A percentile compares a stretch with the other conserved stretches of the same genome.
These are phyloP conservation scores for Cryphonectria nitschkei DNA, from an alignment of 2,329 filamentous ascomycete genomes.

Conservation along the genomic window DNA sequence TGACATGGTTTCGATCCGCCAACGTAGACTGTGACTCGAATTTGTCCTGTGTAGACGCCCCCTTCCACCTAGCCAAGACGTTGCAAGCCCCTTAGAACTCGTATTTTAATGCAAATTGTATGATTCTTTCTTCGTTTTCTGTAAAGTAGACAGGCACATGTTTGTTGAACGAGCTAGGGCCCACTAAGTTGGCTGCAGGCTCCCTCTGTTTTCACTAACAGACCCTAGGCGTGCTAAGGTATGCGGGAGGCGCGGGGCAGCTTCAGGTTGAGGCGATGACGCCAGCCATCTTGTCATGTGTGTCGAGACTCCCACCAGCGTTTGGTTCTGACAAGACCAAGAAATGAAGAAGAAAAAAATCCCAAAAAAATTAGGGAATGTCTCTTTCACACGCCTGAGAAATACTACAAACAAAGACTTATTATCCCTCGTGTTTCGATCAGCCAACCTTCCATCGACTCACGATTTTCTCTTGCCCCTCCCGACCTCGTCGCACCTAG, in stretches of 20 bases:
- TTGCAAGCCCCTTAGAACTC: not conserved
- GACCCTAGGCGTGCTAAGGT: not conserved
- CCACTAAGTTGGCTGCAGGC: not conserved
- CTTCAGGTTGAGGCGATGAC: not conserved
- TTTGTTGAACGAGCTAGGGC: not conserved
- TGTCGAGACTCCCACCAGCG: not conserved
- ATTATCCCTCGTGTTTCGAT: no score
- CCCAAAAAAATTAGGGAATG: not conserved
- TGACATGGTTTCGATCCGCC: not conserved
- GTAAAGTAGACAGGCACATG: not conserved
- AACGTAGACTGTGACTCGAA: not conserved
- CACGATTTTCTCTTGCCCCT: not conserved
- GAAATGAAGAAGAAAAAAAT: not conserved
- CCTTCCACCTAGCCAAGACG: not conserved
- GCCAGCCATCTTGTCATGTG: conserved; percentile 9
- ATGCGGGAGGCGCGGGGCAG: not conserved
- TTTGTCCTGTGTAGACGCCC: not conserved
- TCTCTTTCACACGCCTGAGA: not conserved
- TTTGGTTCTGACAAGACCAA: not conserved
- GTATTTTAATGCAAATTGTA: not conserved
- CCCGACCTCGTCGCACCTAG: conserved; percentile 5
- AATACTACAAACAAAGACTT: not conserved
- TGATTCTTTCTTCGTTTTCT: not conserved
- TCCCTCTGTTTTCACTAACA: not conserved
- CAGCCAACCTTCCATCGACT: not conserved